These are phyloP conservation scores for Acanthamoeba lenticulata DNA, from an alignment of 208 protist species.

Conservation along the genomic window DNA sequence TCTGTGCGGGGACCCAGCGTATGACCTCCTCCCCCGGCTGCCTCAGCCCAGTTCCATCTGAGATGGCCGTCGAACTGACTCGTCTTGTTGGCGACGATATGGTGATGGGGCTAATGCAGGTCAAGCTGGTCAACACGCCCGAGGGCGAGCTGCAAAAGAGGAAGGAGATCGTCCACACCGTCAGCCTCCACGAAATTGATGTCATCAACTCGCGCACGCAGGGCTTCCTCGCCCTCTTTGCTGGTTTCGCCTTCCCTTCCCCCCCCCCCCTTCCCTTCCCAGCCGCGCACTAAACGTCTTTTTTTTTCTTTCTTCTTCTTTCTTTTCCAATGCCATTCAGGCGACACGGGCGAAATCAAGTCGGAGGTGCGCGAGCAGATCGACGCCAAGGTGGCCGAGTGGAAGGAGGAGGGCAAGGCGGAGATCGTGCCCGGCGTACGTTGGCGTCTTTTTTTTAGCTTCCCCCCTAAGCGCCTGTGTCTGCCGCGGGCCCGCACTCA, in stretches of 20 bases:
- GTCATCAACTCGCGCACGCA: constrained; percentile 99
- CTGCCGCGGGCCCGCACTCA: not conserved
- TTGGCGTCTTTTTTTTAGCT: constrained; percentile 61
- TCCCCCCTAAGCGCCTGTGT: constrained; percentile 16
- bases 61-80: not conserved
- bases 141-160: constrained; percentile 99
- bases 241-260: constrained; percentile 81
- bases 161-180: constrained; percentile 99
- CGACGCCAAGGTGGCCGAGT: constrained; percentile 98
- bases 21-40: not conserved
- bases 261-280: constrained; percentile 76
- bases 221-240: constrained; percentile 99
- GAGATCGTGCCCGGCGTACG: constrained; percentile 99
- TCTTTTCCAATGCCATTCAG: not conserved
- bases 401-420: constrained; percentile 99
- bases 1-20: constrained; percentile 86
- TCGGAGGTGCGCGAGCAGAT: constrained; percentile 99
- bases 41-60: not conserved
- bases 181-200: constrained; percentile 99
- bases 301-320: constrained; percentile 95
- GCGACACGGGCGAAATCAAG: constrained; percentile 99
- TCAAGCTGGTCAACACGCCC: constrained; percentile 96
- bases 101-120: constrained; percentile 47
- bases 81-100: constrained; percentile 52
- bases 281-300: constrained; percentile 99